phyloP scores from a whole-genome alignment of 2,329 filamentous ascomycete genomes.

The Aspergillus japonicus region DNA sequence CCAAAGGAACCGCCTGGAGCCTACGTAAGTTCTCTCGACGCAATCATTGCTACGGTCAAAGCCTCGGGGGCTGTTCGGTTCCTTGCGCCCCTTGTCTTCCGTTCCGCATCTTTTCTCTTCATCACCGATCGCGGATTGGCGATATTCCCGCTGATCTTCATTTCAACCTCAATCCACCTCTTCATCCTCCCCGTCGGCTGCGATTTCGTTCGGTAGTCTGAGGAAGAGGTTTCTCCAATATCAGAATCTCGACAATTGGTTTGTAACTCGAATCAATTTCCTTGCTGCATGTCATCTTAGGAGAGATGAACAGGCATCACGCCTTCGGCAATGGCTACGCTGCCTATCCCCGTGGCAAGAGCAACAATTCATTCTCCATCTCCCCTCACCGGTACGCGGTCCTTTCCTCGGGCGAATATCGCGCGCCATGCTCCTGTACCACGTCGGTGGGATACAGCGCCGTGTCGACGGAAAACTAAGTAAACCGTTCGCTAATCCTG shows the following conservation, averaged over 20 bases:
- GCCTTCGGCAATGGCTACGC: slow-evolving; percentile 75
- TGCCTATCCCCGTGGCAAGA: slow-evolving; percentile 68
- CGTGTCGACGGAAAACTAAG: neutral
- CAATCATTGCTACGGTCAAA: slow-evolving; percentile 6
- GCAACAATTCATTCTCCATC: slow-evolving; percentile 70
- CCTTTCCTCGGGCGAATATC: neutral
- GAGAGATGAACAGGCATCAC: slow-evolving; percentile 83
- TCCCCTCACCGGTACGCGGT: slow-evolving; percentile 78
- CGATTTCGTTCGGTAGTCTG: slow-evolving; percentile 9
- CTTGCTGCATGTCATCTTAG: slow-evolving; percentile 29
- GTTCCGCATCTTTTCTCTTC: neutral
- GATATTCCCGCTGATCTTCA: neutral
- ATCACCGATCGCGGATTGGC: neutral
- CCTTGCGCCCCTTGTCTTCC: neutral
- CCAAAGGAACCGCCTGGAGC: neutral
- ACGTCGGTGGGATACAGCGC: neutral
- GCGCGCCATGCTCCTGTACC: neutral
- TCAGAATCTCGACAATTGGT: slow-evolving; percentile 8
- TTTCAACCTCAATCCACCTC: neutral
- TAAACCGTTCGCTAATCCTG: slow-evolving; percentile 7
- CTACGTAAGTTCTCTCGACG: slow-evolving; percentile 5
- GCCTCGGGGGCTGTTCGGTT: slow-evolving; percentile 1
- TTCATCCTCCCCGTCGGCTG: slow-evolving; percentile 1
- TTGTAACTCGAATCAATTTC: slow-evolving; percentile 8
- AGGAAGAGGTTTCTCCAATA: slow-evolving; percentile 14